These are phyloP conservation scores for Halenospora varia DNA, from an alignment of 495 filamentous ascomycete species.

Conservation along the genomic window DNA sequence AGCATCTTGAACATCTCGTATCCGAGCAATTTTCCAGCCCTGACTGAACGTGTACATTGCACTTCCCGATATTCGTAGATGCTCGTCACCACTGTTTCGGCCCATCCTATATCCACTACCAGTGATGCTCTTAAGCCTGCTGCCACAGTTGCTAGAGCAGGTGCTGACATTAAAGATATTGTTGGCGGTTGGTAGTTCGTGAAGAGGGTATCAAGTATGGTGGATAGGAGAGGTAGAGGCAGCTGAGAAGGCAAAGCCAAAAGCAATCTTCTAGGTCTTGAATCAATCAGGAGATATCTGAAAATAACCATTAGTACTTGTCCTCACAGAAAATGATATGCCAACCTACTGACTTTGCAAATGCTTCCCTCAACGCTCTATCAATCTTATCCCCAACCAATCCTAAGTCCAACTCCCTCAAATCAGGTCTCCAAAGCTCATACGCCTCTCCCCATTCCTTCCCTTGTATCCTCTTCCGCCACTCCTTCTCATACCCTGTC, in stretches of 20 bases:
- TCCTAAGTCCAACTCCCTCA: conserved; percentile 67
- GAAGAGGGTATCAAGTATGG: conserved; percentile 72
- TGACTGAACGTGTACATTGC: conserved; percentile 56
- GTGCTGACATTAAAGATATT: conserved; percentile 74
- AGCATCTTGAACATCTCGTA: conserved; percentile 67
- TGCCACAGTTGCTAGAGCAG: conserved; percentile 66
- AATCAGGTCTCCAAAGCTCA: conserved; percentile 79
- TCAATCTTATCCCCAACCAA: conserved; percentile 88
- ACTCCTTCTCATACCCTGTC: conserved; percentile 43
- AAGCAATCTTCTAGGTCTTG: conserved; percentile 63
- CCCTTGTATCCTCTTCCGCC: conserved; percentile 37
- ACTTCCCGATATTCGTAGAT: conserved; percentile 90
- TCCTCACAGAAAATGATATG: neutral
- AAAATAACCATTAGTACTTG: conserved; percentile 9
- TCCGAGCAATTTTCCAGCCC: conserved; percentile 67
- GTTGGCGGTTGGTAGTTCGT: conserved; percentile 72
- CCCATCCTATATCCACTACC: conserved; percentile 88
- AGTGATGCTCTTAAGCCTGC: conserved; percentile 79
- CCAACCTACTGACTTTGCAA: conserved; percentile 55
- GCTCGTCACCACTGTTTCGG: conserved; percentile 74
- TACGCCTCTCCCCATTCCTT: conserved; percentile 65
- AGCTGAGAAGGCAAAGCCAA: conserved; percentile 73
- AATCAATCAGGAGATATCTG: conserved; percentile 73
- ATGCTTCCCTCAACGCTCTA: conserved; percentile 75
- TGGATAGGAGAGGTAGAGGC: conserved; percentile 73